Percentiles rank a stretch among this genome's conserved stretches.
Evolutionary conservation across 2,329 filamentous ascomycete genomes (phyloP).

Genomic region (Pestalotiopsis sp.): DNA sequence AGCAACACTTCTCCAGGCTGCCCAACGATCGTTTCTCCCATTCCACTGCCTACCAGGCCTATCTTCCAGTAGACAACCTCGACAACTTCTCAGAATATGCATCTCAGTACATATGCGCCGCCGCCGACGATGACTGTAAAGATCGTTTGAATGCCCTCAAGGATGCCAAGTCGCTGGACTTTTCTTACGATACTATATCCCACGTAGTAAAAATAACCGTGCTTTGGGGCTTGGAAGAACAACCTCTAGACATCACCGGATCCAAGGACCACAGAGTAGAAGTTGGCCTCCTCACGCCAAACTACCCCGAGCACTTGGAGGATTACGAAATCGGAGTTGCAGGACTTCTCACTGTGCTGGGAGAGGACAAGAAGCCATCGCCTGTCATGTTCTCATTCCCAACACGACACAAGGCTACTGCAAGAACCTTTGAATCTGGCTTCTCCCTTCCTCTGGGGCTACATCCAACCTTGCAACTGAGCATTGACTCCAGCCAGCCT

Average conservation of each 20-base stretch:
- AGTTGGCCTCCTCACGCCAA: constrained; percentile 74
- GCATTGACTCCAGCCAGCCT: constrained; percentile 54
- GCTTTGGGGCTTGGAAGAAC: constrained; percentile 57
- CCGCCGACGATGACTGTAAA: constrained; percentile 24
- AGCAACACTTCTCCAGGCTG: constrained; percentile 64
- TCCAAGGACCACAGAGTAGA: constrained; percentile 64
- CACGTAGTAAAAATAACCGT: constrained; percentile 66
- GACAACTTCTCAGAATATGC: constrained; percentile 55
- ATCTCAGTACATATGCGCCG: constrained; percentile 36
- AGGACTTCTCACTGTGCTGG: constrained; percentile 77
- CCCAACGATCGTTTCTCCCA: constrained; percentile 59
- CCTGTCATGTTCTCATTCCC: constrained; percentile 83
- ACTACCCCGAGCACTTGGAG: constrained; percentile 60
- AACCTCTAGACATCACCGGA: constrained; percentile 41
- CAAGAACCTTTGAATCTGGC: constrained; percentile 58
- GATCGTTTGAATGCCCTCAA: constrained; percentile 21
- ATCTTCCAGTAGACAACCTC: constrained; percentile 63
- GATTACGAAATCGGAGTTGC: constrained; percentile 76
- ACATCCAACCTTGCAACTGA: constrained; percentile 77
- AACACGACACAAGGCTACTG: constrained; percentile 69
- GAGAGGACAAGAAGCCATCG: constrained; percentile 71
- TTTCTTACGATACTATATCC: constrained; percentile 69
- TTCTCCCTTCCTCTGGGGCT: constrained; percentile 77
- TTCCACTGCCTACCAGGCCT: constrained; percentile 69
- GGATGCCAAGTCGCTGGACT: constrained; percentile 62